Evolutionary conservation across 805 yeast genomes (phyloP).

Genomic region (Barnettozyma populi): DNA sequence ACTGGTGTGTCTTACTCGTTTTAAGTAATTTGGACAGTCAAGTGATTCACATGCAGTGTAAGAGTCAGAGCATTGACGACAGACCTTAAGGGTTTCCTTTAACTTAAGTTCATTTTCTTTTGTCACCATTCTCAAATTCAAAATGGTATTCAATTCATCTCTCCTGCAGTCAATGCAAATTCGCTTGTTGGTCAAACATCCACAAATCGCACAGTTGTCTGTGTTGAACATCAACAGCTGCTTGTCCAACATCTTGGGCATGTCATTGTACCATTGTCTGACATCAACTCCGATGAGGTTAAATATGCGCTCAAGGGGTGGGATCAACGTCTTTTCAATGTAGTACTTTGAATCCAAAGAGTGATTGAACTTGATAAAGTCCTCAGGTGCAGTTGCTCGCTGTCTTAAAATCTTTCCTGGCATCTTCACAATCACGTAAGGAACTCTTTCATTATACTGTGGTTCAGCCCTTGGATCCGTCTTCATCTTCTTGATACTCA

Average conservation of each 20-base stretch:
- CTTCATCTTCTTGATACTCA: constrained; percentile 58
- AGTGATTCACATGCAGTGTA: constrained; percentile 47
- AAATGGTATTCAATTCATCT: constrained; percentile 32
- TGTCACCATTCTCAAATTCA: constrained; percentile 27
- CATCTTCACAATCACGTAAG: constrained; percentile 73
- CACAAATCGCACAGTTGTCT: constrained; percentile 19
- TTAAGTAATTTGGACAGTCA: constrained; percentile 61
- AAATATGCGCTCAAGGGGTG: constrained; percentile 84
- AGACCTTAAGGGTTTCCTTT: constrained; percentile 27
- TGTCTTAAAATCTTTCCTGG: constrained; percentile 59
- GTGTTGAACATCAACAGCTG: constrained; percentile 6
- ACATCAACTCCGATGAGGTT: constrained; percentile 80
- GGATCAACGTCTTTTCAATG: constrained; percentile 75
- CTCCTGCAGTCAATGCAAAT: constrained; percentile 32
- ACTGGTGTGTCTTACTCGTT: constrained; percentile 39
- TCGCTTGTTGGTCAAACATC: constrained; percentile 11
- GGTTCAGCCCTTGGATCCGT: constrained; percentile 74
- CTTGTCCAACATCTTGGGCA: constrained; percentile 41
- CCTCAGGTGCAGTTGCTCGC: constrained; percentile 75
- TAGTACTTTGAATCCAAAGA: constrained; percentile 80
- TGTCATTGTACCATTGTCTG: constrained; percentile 64
- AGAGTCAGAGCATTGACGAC: constrained; percentile 34
- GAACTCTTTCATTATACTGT: constrained; percentile 83
- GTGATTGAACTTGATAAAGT: constrained; percentile 43
- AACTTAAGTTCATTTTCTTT: constrained; percentile 26